Conservation (phyloP, 129 eudicot species). For the Flaveria trinervia region DNA sequence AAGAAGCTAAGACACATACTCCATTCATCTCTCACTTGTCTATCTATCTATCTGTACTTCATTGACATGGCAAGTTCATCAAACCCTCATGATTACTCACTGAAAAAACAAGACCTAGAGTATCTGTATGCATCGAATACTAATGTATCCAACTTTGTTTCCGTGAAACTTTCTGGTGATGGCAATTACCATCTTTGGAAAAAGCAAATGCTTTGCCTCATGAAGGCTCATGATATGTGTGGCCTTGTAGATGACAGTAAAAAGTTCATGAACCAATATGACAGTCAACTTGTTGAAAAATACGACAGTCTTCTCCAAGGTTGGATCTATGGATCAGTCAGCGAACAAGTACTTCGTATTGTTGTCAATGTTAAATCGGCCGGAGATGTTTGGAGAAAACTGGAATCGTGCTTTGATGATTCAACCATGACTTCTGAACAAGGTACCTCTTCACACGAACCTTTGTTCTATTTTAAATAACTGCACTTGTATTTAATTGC, state of each 20-base stretch:
- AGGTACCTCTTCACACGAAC: background rate
- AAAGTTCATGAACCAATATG: background rate
- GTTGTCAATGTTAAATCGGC: background rate
- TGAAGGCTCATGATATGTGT: background rate
- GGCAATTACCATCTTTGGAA: background rate
- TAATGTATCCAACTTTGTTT: slow-evolving; percentile 22
- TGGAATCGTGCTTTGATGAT: background rate
- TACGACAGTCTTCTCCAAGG: slow-evolving; percentile 27
- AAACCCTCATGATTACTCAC: too few relatives aligned
- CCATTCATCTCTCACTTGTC: too few relatives aligned
- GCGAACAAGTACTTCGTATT: slow-evolving; percentile 1
- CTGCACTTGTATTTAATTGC: too few relatives aligned
- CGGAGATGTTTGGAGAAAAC: slow-evolving; percentile 5
- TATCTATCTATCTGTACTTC: too few relatives aligned
- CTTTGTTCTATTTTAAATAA: too few relatives aligned
- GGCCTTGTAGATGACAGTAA: background rate
- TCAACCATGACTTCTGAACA: background rate
- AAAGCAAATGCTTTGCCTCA: slow-evolving; percentile 15
- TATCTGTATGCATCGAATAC: too few relatives aligned
- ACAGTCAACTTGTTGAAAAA: background rate
- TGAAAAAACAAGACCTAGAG: too few relatives aligned
- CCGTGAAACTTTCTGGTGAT: background rate
- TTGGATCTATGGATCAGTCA: slow-evolving; percentile 23
- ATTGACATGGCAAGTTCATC: too few relatives aligned
- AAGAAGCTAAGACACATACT: too few relatives aligned